Conservation (phyloP, 23 red algal species). For the Rhodosorus marinus region DNA sequence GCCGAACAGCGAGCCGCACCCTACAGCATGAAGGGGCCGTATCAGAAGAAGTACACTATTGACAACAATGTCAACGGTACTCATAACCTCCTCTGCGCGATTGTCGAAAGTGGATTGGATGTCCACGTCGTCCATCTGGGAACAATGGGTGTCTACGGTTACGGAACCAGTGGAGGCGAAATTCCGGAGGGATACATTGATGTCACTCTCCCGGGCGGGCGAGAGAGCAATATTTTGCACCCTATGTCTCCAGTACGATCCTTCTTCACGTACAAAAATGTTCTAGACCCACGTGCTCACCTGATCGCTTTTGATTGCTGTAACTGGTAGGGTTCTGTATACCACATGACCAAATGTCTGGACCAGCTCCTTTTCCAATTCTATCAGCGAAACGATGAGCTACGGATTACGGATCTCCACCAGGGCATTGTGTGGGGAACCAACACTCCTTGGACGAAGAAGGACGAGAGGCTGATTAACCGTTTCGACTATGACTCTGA, state of each 20-base stretch:
- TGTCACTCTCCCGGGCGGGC: conserved; percentile 61
- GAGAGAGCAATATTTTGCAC: conserved; percentile 57
- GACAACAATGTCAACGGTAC: conserved; percentile 96
- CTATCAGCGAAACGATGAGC: conserved; percentile 73
- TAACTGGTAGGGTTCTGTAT: conserved; percentile 67
- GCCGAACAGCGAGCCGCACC: conserved; percentile 94
- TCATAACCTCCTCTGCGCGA: conserved; percentile 70
- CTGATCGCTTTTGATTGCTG: too few relatives aligned
- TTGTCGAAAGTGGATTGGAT: conserved; percentile 65
- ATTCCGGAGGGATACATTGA: conserved; percentile 99
- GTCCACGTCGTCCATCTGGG: conserved; percentile 88
- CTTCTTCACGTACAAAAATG: not conserved
- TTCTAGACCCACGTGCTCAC: not conserved
- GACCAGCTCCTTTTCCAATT: conserved; percentile 97
- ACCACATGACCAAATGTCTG: conserved; percentile 91
- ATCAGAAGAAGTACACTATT: conserved; percentile 84
- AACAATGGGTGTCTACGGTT: conserved; percentile 99
- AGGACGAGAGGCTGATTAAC: conserved; percentile 89
- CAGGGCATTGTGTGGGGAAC: conserved; percentile 99
- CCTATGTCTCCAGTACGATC: conserved; percentile 83
- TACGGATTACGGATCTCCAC: conserved; percentile 94
- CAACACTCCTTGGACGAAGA: conserved; percentile 54
- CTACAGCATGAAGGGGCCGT: conserved; percentile 77
- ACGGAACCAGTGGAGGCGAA: conserved; percentile 71
- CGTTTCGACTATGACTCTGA: conserved; percentile 95